A percentile compares a stretch with the other conserved stretches of the same genome.
phyloP scores from a whole-genome alignment of 176 grass and related monocot genomes.

The Avena insularis region DNA sequence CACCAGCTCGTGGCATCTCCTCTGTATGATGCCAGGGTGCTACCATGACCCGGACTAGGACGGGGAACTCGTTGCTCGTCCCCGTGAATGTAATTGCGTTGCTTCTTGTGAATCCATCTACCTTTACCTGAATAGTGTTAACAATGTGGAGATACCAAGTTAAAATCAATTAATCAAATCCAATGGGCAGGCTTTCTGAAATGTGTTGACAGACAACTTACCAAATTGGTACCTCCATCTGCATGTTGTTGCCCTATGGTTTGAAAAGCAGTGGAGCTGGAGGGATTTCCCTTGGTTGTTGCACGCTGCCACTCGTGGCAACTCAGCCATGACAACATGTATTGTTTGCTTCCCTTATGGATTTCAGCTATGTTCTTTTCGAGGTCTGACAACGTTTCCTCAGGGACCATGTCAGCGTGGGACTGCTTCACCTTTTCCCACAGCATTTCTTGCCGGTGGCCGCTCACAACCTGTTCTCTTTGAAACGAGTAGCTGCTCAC shows the following conservation, averaged over 20 bases:
- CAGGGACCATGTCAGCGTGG: too few species aligned
- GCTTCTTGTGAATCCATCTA: not conserved
- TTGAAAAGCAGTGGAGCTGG: not conserved
- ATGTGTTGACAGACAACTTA: not conserved
- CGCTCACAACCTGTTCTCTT: too few species aligned
- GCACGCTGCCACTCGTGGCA: not conserved
- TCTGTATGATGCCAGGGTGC: rapidly evolving
- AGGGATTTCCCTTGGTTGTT: not conserved
- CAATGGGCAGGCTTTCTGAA: not conserved
- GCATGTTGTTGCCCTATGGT: not conserved
- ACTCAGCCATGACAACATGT: not conserved
- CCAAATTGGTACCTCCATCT: not conserved
- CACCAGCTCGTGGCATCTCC: not conserved
- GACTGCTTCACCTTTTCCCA: too few species aligned
- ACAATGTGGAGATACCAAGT: not conserved
- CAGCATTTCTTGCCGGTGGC: too few species aligned
- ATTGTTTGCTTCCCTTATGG: not conserved
- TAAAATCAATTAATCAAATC: not conserved
- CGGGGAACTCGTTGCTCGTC: not conserved
- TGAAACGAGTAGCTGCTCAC: too few species aligned
- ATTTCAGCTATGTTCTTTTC: not conserved
- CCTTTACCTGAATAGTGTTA: not conserved
- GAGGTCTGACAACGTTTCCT: not conserved
- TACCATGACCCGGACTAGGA: not conserved
- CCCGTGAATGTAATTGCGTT: not conserved